Evolutionary conservation across 208 protist species (phyloP), one percentile per base, ranked within the genome.

Genomic region (Endotrypanum monterogeii): DNA sequence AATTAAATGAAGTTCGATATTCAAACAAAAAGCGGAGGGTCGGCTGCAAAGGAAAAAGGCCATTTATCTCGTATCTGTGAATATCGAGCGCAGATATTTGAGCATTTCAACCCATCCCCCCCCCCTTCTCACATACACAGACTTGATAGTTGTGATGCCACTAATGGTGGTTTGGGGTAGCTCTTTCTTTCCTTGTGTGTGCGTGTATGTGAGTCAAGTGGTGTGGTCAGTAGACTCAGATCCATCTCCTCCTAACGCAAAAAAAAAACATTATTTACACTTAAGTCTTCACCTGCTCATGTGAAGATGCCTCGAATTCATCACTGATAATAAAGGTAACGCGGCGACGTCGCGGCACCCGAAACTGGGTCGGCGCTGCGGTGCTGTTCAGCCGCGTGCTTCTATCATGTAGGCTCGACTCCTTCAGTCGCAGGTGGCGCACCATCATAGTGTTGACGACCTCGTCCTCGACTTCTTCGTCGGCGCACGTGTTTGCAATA

Each of bases 401-500:
- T 41, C 72, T 68, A 28, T 87, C 83, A 5, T 70, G 73, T 60
- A 87, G 6, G 20, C 55, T 78, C 41, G 70, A 74, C 50, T 76
- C 77, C 48, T 80, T 70, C 16, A 75, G 30, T 44, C 74, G 48
- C 11, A 28, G 52, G 51, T 44, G 68, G 61, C 72, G 51, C 39
- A 75, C 72, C 44, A 35, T 14, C 30, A 79, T 58, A 41, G 44
- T 57, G 57, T 25, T n/a, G 28, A 66, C 37, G 69, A 50, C 55
- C 28, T 56, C 60, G 51, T 73, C 50, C 57, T 82, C 70, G 58
- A 60, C 61, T 44, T 83, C 69, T 28, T 88, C 83, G 57, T 87
- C 83, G 23, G 85, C 88, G 14, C 83, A 70, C 20, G 89, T 86
- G 69, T 83, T 83, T 12, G 74, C 73, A 32, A 89, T 73, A 68